Base-by-base conservation (phyloP, 2,329 filamentous ascomycete genomes). In the Penicillium sp. region DNA sequence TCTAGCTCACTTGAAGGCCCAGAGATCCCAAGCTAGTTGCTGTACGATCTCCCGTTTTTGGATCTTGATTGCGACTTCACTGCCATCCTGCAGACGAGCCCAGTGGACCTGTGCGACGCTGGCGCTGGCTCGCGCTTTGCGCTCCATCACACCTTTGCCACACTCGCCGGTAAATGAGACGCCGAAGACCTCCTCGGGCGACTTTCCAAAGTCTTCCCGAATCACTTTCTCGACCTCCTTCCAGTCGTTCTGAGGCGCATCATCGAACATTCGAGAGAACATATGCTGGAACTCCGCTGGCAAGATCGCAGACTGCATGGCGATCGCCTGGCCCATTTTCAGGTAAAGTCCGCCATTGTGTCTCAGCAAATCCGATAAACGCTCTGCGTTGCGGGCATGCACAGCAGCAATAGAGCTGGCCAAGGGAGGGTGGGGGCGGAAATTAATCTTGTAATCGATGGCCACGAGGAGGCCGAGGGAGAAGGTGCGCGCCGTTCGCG, bases 31-130 rank as follows among this genome's bases (percentile, higher is more conserved):
- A 4, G 87, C 86, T 36, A 97, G 89, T 76, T 97, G 94, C 68
- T 88, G 86, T 18, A 84, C 86, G 69, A 99, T 97, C 79, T 97
- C 93, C 47, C 88, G 84, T 78, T 97, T 99, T 79, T 99, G 94
- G 4, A 99, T 87, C 78, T 99, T 99, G 70, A 99, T 84, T 2
- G 94, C 94, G 21, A 97, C 89, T 77, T 97, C 92, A 45, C 91
- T 82, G 0, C 94, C 94, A 75, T 97, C 93, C 3, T 85, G 76
- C 53, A 97, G 73, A 56, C 88, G 81, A 7, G 94, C 94, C 92
- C 93, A 97, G 71, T 97, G 94, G 2, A 99, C 94, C 75, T 97
- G 94, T 1, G 94, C 94, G 8, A 99, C 93, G 71, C 90, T 96
- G 2, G 94, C 94, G 68, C 89, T 93, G 50, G 65, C 88, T 79